phyloP scores from a whole-genome alignment of 345 rosid species.

The Diplotaxis tenuifolia region DNA sequence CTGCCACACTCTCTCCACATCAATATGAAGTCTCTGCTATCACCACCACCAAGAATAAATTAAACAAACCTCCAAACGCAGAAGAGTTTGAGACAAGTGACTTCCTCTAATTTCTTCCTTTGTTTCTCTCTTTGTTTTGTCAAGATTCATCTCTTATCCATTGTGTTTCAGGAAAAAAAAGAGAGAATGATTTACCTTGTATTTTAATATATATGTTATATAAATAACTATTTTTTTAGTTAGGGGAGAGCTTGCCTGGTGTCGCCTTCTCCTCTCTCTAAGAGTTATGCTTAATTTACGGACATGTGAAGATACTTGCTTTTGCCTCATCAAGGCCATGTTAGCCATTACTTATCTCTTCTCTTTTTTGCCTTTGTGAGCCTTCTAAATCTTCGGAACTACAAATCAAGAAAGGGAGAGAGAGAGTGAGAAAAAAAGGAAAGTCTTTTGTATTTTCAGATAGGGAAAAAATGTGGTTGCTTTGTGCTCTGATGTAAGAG shows the following conservation, averaged over 20 bases:
- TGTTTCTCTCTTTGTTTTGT: conserved; percentile 11
- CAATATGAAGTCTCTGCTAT: conserved; percentile 17
- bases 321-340: conserved; percentile 43
- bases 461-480: conserved; percentile 29
- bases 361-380: conserved; percentile 38
- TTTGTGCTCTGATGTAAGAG: conserved; percentile 25
- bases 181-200: not conserved
- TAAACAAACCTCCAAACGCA: conserved; percentile 17
- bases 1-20: not conserved
- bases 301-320: conserved; percentile 45
- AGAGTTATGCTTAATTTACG: conserved; percentile 34
- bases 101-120: conserved; percentile 1
- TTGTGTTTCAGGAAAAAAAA: not conserved
- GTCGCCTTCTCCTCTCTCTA: conserved; percentile 34
- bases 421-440: not conserved
- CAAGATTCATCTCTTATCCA: conserved; percentile 33
- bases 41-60: not conserved
- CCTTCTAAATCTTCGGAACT: conserved; percentile 17
- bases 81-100: not conserved
- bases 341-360: conserved; percentile 42
- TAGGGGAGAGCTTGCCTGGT: conserved; percentile 36
- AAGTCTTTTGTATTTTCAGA: conserved; percentile 9
- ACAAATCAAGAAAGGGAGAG: conserved; percentile 23
- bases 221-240: conserved; percentile 6
- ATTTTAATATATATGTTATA: conserved; percentile 1